Conservation (phyloP, 129 eudicot species). For the Lonicera japonica region DNA sequence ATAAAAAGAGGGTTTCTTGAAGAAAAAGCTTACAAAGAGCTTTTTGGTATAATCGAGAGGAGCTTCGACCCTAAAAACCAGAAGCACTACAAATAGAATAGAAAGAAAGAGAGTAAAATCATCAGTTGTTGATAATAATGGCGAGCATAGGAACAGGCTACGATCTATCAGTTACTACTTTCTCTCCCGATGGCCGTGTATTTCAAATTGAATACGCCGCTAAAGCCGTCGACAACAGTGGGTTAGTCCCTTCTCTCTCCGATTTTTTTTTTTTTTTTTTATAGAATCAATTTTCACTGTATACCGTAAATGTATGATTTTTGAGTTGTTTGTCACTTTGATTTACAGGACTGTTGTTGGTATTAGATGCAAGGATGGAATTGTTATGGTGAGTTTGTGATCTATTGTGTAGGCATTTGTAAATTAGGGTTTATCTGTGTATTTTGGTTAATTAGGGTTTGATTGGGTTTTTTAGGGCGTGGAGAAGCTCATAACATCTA, state of each 20-base stretch:
- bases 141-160: constrained; percentile 99
- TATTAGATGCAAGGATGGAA: constrained; percentile 94
- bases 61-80: too few relatives aligned
- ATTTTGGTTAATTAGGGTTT: constrained; percentile 1
- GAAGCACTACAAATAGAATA: too few relatives aligned
- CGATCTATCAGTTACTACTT: constrained; percentile 94
- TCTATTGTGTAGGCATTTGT: background rate
- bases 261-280: too few relatives aligned
- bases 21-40: too few relatives aligned
- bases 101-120: too few relatives aligned
- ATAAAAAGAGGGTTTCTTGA: too few relatives aligned
- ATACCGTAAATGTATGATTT: background rate
- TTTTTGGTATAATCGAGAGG: too few relatives aligned
- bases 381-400: constrained; percentile 54
- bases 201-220: constrained; percentile 99
- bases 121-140: too few relatives aligned
- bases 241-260: constrained; percentile 11
- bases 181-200: constrained; percentile 98
- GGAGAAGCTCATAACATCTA: constrained; percentile 92
- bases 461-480: constrained; percentile 56
- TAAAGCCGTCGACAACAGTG: constrained; percentile 98
- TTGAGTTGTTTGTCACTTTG: background rate
- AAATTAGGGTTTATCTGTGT: constrained; percentile 3
- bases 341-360: constrained; percentile 62
- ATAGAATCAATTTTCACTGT: too few relatives aligned